A percentile compares a stretch with the other conserved stretches of the same genome.
Evolutionary conservation across 2,329 filamentous ascomycete genomes (phyloP).

Genomic region (Fusarium robinianum): DNA sequence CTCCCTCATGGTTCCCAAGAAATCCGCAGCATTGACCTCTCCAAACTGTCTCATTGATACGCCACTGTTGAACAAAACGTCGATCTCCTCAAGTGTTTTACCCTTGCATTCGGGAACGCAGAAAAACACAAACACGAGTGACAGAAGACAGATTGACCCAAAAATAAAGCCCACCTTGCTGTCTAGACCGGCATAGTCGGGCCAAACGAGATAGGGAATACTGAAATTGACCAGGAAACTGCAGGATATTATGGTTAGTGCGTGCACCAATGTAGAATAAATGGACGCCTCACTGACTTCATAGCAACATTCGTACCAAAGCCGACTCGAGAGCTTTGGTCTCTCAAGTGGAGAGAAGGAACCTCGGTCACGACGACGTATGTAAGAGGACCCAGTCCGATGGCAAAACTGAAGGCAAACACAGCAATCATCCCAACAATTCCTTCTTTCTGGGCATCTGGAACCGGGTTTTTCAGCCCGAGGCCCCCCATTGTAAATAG

Average conservation of each 20-base stretch:
- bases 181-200: constrained; percentile 23
- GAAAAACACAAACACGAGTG: constrained; percentile 7
- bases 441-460: constrained; percentile 3
- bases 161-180: constrained; percentile 32
- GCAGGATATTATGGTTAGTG: not conserved
- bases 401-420: constrained; percentile 10
- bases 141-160: constrained; percentile 18
- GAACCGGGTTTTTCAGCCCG: not conserved
- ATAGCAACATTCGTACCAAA: constrained; percentile 25
- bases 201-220: constrained; percentile 28
- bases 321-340: constrained; percentile 15
- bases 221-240: constrained; percentile 30
- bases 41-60: constrained; percentile 25
- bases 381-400: constrained; percentile 10
- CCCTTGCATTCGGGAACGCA: constrained; percentile 30
- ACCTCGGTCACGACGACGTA: constrained; percentile 8
- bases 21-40: constrained; percentile 10
- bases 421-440: constrained; percentile 12
- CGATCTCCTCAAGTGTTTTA: constrained; percentile 24
- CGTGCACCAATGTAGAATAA: accelerated
- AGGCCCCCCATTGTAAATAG: constrained; percentile 14
- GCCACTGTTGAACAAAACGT: constrained; percentile 26
- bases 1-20: constrained; percentile 12
- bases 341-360: constrained; percentile 12
- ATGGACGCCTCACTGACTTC: not conserved